phyloP scores from a whole-genome alignment of 495 filamentous ascomycete genomes.

The Penicillium angulare region DNA sequence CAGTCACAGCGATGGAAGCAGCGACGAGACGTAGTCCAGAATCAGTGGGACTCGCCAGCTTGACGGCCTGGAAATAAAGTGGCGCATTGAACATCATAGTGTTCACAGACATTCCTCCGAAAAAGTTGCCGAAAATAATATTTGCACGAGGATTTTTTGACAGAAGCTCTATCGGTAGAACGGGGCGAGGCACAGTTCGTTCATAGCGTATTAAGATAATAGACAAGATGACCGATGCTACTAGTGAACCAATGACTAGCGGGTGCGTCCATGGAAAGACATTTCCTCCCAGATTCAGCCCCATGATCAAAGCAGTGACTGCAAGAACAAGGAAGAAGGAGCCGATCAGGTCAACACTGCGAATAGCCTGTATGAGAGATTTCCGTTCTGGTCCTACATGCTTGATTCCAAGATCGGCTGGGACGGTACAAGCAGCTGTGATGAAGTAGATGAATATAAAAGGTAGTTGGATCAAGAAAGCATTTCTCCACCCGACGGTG shows the following conservation, averaged over 20 bases:
- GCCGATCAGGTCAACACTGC: constrained; percentile 66
- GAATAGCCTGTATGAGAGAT: constrained; percentile 56
- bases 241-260: constrained; percentile 61
- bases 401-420: constrained; percentile 56
- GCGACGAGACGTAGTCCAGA: constrained; percentile 70
- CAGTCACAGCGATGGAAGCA: constrained; percentile 56
- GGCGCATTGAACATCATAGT: constrained; percentile 76
- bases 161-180: constrained; percentile 69
- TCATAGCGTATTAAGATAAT: constrained; percentile 63
- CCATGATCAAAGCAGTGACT: constrained; percentile 68
- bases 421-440: constrained; percentile 56
- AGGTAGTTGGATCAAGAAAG: constrained; percentile 67
- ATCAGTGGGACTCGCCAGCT: constrained; percentile 65
- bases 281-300: constrained; percentile 77
- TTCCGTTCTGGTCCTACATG: constrained; percentile 41
- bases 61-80: constrained; percentile 78
- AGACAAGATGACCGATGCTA: constrained; percentile 53
- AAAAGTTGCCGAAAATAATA: constrained; percentile 69
- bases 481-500: constrained; percentile 70
- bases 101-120: constrained; percentile 61
- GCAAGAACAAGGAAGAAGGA: constrained; percentile 61
- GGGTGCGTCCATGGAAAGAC: constrained; percentile 71
- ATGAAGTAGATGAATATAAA: constrained; percentile 59
- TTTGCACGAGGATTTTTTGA: constrained; percentile 58
- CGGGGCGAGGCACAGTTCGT: constrained; percentile 56